A percentile compares a stretch with the other conserved stretches of the same genome.
Conservation (phyloP, 495 filamentous ascomycete species). For the Penicillium canescens region DNA sequence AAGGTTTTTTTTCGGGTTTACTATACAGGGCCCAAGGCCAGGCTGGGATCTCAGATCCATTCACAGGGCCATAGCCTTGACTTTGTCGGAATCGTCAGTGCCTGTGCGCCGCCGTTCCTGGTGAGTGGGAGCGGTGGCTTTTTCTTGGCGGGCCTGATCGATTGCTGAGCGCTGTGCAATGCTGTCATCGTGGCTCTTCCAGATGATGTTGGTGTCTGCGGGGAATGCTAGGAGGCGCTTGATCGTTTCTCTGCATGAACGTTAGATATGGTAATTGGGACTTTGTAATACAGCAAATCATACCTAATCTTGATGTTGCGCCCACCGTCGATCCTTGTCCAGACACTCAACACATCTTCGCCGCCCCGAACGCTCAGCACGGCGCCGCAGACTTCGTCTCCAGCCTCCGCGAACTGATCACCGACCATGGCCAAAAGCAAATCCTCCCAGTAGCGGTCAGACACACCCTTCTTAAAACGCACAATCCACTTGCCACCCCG, state of each 20-base stretch:
- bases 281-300: slow-evolving; percentile 13
- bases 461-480: slow-evolving; percentile 91
- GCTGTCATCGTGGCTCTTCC: slow-evolving; percentile 86
- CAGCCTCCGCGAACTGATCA: slow-evolving; percentile 91
- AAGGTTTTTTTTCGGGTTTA: slow-evolving; percentile 39
- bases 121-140: slow-evolving; percentile 38
- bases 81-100: slow-evolving; percentile 51
- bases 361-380: slow-evolving; percentile 93
- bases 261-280: neutral
- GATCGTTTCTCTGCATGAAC: slow-evolving; percentile 73
- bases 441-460: slow-evolving; percentile 98
- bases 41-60: slow-evolving; percentile 20
- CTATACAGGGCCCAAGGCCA: slow-evolving; percentile 47
- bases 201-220: slow-evolving; percentile 84
- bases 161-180: slow-evolving; percentile 80
- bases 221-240: slow-evolving; percentile 85
- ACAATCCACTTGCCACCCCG: slow-evolving; percentile 97
- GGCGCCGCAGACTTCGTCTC: slow-evolving; percentile 91
- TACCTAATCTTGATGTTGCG: slow-evolving; percentile 97
- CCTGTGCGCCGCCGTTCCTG: slow-evolving; percentile 47
- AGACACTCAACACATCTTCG: slow-evolving; percentile 96
- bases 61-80: slow-evolving; percentile 37
- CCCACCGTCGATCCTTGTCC: slow-evolving; percentile 89
- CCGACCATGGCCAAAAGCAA: slow-evolving; percentile 87
- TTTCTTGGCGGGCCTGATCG: slow-evolving; percentile 80